Base-by-base conservation (phyloP, 495 filamentous ascomycete species). In the Penicillium steckii region DNA sequence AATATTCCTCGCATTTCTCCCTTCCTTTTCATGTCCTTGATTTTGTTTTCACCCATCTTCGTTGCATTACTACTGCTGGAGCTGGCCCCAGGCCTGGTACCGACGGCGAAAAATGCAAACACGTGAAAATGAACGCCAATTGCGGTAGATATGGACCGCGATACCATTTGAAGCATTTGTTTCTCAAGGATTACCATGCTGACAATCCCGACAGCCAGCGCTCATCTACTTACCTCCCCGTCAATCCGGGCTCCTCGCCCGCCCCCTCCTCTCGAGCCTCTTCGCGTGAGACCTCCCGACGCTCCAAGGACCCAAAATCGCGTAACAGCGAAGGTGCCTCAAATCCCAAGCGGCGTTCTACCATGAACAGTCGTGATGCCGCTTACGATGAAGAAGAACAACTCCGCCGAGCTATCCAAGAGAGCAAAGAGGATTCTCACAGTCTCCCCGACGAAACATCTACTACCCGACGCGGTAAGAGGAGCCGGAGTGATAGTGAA, bases 351-450 rank as follows among this genome's bases (percentile, higher is more conserved):
- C 85, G 94, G 47, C 85, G 94, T 13, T 95, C 93, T 23, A 99
- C 94, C 8, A 96, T 97, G 90, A 96, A 97, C 62, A 97, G 95
- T 66, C 83, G 93, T 46, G 90, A 92, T 64, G 92, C 94, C 44
- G 91, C 89, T 5, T 97, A 97, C 63, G 92, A 97, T 57, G 92
- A 96, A 70, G 91, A 95, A 55, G 94, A 96, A 68, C 85, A 89
- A 51, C 66, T 99, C 25, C 83, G 90, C 50, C 80, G 87, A 58
- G 95, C 91, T 15, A 90, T 99, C 60, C 94, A 97, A 67, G 91
- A 95, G 52, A 99, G 94, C 73, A 97, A 91, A 68, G 83, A 87
- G 50, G 84, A 87, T 26, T 76, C 72, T 3, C 68, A 69, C 43
- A 66, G 69, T 35, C 75, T 79, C 35, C 66, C 66, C 12, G 72